Base-by-base conservation (phyloP, 495 filamentous ascomycete genomes). In the Viridothelium virens region DNA sequence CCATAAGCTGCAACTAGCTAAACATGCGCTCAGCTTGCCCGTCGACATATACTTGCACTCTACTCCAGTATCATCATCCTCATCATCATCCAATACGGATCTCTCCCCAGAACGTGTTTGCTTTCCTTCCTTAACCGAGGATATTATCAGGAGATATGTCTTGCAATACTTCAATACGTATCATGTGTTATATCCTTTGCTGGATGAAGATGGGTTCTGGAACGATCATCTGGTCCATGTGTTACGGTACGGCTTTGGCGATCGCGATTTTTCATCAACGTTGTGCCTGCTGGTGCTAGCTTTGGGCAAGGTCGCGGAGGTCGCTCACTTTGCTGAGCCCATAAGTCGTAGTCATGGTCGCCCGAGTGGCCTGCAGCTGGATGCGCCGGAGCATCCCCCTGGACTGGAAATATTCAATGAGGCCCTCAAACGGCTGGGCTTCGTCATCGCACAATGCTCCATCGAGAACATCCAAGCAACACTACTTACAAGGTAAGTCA, bases 401-500 rank as follows among this genome's bases (percentile, higher is more conserved):
- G 84, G 84, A 3, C 70, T 87, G 5, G 75, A 76, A 2, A 73
- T 85, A 33, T 87, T 86, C 71, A 86, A 85, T 67, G 84, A 86
- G 72, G 84, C 83, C 1, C 77, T 84, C 46, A 80, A 77, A 65
- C 76, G 83, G 36, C 80, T 86, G 70, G 84, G 84, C 6, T 87
- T 85, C 71, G 75, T 81, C 39, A 65, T 82, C 39, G 81, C 80
- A 1, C 78, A 84, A 48, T 83, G 78, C 69, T 81, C 78, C 66
- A 74, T 87, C 12, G 83, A 84, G 68, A 84, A 83, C 68, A 76
- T 86, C 18, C 84, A 86, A 68, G 79, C 84, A 31, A 81, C 79
- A 65, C 73, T 83, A 16, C 73, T 87, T n/a, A 59, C 31, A 18
- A 59, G 53, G 53, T 59, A 59, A 34, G 25, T 25, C 25, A 25